Percentiles rank a stretch among this genome's conserved stretches.
phyloP scores from a whole-genome alignment of 768 basidiomycete genomes.

The Leccinum disarticulatum region DNA sequence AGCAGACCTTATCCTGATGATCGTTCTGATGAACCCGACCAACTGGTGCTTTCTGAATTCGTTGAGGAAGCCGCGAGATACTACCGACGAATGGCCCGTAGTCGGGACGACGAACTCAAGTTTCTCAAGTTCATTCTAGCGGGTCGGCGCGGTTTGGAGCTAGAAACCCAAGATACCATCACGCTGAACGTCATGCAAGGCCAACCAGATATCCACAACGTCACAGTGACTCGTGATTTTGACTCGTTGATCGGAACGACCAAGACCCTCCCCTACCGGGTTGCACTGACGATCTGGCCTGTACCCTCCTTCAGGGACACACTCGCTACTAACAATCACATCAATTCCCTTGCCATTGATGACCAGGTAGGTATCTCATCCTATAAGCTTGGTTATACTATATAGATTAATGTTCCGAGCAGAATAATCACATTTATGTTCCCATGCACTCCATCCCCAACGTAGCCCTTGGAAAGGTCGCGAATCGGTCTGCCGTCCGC shows the following conservation, averaged over 20 bases:
- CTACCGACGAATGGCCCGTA: neutral
- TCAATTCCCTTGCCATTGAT: neutral
- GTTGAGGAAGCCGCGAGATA: neutral
- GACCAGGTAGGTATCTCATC: neutral
- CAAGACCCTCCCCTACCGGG: neutral
- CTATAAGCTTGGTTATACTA: no score
- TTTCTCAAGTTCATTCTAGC: constrained; percentile 8
- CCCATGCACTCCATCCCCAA: constrained; percentile 5
- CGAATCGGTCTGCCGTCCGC: neutral
- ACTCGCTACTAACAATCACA: neutral
- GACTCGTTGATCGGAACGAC: constrained; percentile 10
- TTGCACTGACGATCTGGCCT: neutral
- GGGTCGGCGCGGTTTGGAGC: neutral
- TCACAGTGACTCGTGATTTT: neutral
- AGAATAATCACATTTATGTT: neutral
- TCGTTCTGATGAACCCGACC: neutral
- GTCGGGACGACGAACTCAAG: neutral
- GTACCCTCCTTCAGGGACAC: neutral
- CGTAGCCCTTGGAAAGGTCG: neutral
- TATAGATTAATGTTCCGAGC: no score
- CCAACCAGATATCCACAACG: neutral
- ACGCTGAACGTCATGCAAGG: neutral
- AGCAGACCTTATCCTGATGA: neutral
- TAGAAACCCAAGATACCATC: neutral
- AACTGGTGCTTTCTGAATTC: neutral